A percentile compares a stretch with the other conserved stretches of the same genome.
Evolutionary conservation across 495 filamentous ascomycete genomes (phyloP).

Genomic region (Penicillium subrubescens): DNA sequence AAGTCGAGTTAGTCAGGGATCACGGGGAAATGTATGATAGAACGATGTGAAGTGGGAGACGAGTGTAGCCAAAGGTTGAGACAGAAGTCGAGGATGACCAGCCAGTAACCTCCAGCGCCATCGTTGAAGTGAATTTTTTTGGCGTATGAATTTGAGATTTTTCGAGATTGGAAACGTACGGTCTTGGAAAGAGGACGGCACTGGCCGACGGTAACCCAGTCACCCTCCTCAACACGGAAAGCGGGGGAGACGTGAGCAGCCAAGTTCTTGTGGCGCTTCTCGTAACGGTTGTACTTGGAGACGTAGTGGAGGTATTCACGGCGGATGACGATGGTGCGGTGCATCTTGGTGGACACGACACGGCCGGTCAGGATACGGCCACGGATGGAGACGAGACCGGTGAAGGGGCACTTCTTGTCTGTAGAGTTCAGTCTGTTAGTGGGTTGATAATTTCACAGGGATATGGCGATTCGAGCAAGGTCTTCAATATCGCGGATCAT

Average conservation of each 20-base stretch:
- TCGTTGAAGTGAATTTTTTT: not conserved
- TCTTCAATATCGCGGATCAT: conserved; percentile 15
- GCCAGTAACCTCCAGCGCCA: not conserved
- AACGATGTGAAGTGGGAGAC: not conserved
- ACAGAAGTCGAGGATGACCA: not conserved
- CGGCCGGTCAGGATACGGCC: conserved; percentile 99
- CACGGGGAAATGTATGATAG: not conserved
- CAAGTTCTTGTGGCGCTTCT: conserved; percentile 99
- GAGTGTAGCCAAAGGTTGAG: not conserved
- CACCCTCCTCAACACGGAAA: conserved; percentile 99
- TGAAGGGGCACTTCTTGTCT: conserved; percentile 99
- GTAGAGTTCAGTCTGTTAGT: conserved; percentile 40
- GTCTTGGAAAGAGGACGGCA: conserved; percentile 99
- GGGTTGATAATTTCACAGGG: conserved; percentile 9
- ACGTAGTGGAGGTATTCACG: conserved; percentile 99
- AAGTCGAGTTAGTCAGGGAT: conserved; percentile 24
- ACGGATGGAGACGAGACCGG: conserved; percentile 95
- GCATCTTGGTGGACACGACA: conserved; percentile 99
- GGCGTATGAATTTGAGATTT: not conserved
- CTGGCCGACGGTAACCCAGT: conserved; percentile 98
- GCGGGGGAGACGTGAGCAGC: conserved; percentile 97
- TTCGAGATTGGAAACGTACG: conserved; percentile 59
- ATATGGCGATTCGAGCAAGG: conserved; percentile 14
- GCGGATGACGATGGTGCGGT: conserved; percentile 98
- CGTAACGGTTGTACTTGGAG: conserved; percentile 98